phyloP scores from a whole-genome alignment of 768 basidiomycete species.

The Lactarius sp. region DNA sequence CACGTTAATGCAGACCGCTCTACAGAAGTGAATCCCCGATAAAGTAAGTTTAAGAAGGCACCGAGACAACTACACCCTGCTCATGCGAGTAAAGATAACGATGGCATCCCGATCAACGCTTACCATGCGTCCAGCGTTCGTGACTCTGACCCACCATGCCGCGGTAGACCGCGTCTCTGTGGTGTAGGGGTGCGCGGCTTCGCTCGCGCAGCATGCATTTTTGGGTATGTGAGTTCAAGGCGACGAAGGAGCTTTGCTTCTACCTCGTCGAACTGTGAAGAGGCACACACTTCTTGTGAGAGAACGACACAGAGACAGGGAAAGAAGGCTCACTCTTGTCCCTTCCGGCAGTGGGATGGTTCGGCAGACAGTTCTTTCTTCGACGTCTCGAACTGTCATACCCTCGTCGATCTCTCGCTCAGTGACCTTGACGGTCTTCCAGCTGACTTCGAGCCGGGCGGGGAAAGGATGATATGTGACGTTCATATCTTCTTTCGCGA shows the following conservation, averaged over 20 bases:
- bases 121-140: constrained; percentile 16
- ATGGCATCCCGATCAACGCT: constrained; percentile 2
- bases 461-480: constrained; percentile 56
- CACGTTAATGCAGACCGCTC: constrained; percentile 7
- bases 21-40: constrained; percentile 10
- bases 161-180: constrained; percentile 15
- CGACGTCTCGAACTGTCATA: constrained; percentile 54
- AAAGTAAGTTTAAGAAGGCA: constrained; percentile 10
- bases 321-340: constrained; percentile 47
- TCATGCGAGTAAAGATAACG: constrained; percentile 1
- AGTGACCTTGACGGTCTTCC: constrained; percentile 53
- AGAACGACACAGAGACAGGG: not conserved
- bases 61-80: constrained; percentile 2
- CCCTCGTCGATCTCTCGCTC: constrained; percentile 57
- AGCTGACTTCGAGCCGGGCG: constrained; percentile 57
- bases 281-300: constrained; percentile 2
- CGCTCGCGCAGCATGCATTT: constrained; percentile 23
- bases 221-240: constrained; percentile 62
- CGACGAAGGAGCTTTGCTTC: constrained; percentile 58
- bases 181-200: constrained; percentile 21
- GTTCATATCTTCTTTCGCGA: constrained; percentile 69
- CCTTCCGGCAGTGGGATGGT: constrained; percentile 70
- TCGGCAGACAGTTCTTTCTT: constrained; percentile 59
- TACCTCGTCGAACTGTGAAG: constrained; percentile 64
- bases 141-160: constrained; percentile 15